Evolutionary conservation across 2,329 filamentous ascomycete genomes (phyloP), one percentile per base, ranked within the genome.

Genomic region (Lasiodiplodia hormozganensis): DNA sequence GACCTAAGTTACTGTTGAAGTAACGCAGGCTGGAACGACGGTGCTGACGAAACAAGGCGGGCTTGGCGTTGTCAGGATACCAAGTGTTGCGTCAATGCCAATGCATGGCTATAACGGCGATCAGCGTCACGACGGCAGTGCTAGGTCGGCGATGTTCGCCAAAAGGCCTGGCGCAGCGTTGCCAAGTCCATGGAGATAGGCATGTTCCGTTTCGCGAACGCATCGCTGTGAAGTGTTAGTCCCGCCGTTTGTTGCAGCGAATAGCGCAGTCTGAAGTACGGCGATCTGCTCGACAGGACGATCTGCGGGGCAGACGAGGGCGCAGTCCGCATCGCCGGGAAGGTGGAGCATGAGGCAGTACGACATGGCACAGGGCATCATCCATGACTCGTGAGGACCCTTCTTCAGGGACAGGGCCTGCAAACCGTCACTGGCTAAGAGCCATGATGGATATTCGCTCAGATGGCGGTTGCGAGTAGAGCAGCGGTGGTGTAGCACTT

Each of bases 181-280:
- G 56, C 38, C 34, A 47, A 60, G 56, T 11, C 11, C n/a, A n/a
- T 18, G 56, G 38, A 43, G 56, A 60, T 60, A 60, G 56, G 56
- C 56, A 60, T 43, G 23, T 60, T 60, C 56, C 56, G 56, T 60
- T 18, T 25, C 6, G 14, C 18, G 31, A 10, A 34, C 10, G 28
- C 18, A 52, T 4, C 36, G 12, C 2, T n/a, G 36, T 16, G n/a
- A 4, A 3, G n/a, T 4, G 12, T 14, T 38, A 5, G 21, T 58
- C n/a, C 23, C 56, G 3, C 23, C 21, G 11, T 4, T 18, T 18
- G 21, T n/a, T 12, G n/a, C 31, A 21, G 36, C 31, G 16, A 25
- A 28, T 60, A 10, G 36, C n/a, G 11, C 54, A 18, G 38, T 16
- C 12, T 34, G 14, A 2, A 57, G n/a, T 18, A 28, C 34, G 54